Evolutionary conservation across 495 filamentous ascomycete species (phyloP).

Genomic region (Saxispiralis lemnorum): DNA sequence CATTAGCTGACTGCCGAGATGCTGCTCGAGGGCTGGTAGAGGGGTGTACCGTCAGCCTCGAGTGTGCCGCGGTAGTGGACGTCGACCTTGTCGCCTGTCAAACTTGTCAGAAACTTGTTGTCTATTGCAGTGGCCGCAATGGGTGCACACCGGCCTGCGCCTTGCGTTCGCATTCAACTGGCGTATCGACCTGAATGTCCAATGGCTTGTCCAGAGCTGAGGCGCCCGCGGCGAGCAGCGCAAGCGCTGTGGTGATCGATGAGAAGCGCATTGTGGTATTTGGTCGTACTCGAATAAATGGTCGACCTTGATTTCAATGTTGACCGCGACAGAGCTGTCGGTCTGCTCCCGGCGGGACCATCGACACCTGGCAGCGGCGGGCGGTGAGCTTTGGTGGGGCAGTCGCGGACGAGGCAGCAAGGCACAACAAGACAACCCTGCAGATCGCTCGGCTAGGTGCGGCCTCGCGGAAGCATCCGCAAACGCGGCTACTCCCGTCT

Average conservation of each 20-base stretch:
- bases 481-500: too few species aligned
- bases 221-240: constrained; percentile 16
- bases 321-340: too few species aligned
- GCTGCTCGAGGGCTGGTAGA: neutral
- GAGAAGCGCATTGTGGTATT: constrained; percentile 14
- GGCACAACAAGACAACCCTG: too few species aligned
- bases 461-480: too few species aligned
- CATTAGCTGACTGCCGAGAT: too few species aligned
- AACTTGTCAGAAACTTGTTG: neutral
- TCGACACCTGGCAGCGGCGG: too few species aligned
- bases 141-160: constrained; percentile 15
- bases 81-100: constrained; percentile 24
- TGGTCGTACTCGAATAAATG: too few species aligned
- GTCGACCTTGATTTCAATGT: too few species aligned
- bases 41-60: constrained; percentile 20
- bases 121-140: neutral
- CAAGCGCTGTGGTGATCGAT: constrained; percentile 12
- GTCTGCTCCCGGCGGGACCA: too few species aligned
- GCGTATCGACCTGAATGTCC: constrained; percentile 23
- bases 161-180: constrained; percentile 25
- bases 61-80: constrained; percentile 32
- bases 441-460: too few species aligned
- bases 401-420: too few species aligned
- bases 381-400: too few species aligned
- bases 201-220: constrained; percentile 20